Conservation (phyloP, 805 yeast genomes). For the Cyberlindnera suaveolens region DNA sequence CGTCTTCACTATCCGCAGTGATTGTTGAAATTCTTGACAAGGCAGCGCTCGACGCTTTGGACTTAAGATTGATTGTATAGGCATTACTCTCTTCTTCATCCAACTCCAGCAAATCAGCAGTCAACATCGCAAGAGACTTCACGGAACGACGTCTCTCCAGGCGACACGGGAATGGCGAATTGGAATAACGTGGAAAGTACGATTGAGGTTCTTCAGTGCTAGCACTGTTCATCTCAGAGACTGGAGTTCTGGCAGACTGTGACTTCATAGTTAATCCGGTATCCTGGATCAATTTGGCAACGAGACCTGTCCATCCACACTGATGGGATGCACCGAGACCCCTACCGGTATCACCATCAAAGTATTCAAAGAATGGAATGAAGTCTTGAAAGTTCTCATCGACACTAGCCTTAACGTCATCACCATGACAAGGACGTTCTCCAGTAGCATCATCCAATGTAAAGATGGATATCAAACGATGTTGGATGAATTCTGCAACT, state of each 20-base stretch:
- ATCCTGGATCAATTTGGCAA: constrained; percentile 87
- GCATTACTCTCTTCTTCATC: constrained; percentile 51
- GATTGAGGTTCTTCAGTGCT: constrained; percentile 7
- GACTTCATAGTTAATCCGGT: constrained; percentile 60
- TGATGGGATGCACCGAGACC: constrained; percentile 93
- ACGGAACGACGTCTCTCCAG: constrained; percentile 65
- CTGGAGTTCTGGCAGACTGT: constrained; percentile 9
- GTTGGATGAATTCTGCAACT: constrained; percentile 87
- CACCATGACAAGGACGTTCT: constrained; percentile 76
- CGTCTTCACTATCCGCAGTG: constrained; percentile 9
- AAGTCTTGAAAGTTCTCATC: constrained; percentile 72
- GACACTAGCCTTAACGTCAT: constrained; percentile 47
- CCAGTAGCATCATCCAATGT: constrained; percentile 57
- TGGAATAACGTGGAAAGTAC: constrained; percentile 19
- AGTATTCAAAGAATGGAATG: constrained; percentile 79
- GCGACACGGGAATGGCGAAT: constrained; percentile 43
- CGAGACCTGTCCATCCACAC: constrained; percentile 94
- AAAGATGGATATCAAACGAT: constrained; percentile 74
- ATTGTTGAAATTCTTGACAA: constrained; percentile 10
- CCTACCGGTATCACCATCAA: constrained; percentile 91
- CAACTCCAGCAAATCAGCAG: constrained; percentile 61
- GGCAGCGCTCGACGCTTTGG: constrained; percentile 14
- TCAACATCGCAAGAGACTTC: constrained; percentile 62
- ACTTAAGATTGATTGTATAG: constrained; percentile 17
- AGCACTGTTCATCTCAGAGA: constrained; percentile 3